These are phyloP conservation scores for Hippophae gyantsensis DNA, from an alignment of 306 rosid species.

Conservation along the genomic window DNA sequence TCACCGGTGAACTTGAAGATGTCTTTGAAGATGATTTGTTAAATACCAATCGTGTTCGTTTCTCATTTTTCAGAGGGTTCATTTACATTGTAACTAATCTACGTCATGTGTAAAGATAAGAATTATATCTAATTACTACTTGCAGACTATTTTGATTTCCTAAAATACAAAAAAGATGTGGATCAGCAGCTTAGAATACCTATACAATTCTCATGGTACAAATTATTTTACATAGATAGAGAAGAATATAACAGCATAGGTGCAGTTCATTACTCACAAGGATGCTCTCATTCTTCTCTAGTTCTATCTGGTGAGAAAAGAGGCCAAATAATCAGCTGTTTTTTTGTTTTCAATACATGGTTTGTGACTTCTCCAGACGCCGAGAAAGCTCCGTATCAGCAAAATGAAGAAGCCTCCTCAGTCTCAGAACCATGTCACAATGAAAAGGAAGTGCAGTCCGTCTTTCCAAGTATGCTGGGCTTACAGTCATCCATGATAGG, in stretches of 20 bases:
- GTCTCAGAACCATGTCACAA: constrained; percentile 96
- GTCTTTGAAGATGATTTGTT: too few species aligned
- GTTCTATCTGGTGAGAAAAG: constrained; percentile 1
- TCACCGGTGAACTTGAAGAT: too few species aligned
- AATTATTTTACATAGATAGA: constrained; percentile 24
- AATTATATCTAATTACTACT: constrained; percentile 17
- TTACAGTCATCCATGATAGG: constrained; percentile 89
- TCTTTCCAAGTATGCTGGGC: constrained; percentile 85
- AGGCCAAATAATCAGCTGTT: background rate
- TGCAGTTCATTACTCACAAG: background rate
- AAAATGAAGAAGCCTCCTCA: constrained; percentile 86
- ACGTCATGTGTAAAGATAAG: constrained; percentile 20
- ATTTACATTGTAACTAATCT: constrained; percentile 35
- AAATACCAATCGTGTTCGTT: too few species aligned
- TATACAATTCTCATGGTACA: constrained; percentile 26
- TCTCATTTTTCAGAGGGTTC: background rate
- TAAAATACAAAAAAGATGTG: background rate
- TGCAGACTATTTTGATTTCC: constrained; percentile 12
- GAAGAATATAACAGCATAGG: constrained; percentile 24
- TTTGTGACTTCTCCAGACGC: constrained; percentile 55
- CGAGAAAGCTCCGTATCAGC: constrained; percentile 83
- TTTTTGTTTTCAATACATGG: constrained; percentile 15
- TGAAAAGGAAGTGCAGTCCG: constrained; percentile 86
- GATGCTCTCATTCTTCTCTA: constrained; percentile 6
- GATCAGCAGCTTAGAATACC: constrained; percentile 16